Evolutionary conservation across 2,329 filamentous ascomycete genomes (phyloP).

Genomic region (Trichocomaceae sp.): DNA sequence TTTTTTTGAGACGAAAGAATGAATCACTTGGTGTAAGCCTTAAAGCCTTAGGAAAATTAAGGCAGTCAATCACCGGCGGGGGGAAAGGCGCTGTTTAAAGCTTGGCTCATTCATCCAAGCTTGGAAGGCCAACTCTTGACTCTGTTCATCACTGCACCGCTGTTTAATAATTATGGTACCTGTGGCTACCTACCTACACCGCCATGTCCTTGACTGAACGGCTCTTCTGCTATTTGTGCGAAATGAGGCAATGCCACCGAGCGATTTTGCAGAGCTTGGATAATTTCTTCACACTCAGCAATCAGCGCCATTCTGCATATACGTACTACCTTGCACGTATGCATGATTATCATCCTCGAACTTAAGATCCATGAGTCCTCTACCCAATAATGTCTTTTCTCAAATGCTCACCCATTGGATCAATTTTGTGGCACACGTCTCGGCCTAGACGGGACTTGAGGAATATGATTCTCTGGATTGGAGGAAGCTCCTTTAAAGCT

Average conservation of each 20-base stretch:
- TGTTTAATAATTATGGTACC: neutral
- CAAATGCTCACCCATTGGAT: neutral
- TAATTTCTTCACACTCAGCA: neutral
- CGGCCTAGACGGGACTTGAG: neutral
- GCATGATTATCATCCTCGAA: neutral
- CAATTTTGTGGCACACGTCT: neutral
- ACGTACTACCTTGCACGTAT: neutral
- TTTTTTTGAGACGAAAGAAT: neutral
- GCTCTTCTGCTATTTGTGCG: neutral
- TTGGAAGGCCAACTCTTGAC: neutral
- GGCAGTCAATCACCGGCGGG: neutral
- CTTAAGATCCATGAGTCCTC: neutral
- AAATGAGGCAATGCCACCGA: conserved; percentile 6
- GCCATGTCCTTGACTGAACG: neutral
- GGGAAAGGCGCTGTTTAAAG: neutral
- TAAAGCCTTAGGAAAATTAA: neutral
- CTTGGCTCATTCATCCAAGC: neutral
- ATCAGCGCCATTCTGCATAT: neutral
- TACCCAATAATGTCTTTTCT: neutral
- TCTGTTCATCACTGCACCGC: too few relatives aligned
- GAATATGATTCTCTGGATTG: neutral
- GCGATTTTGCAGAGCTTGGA: neutral
- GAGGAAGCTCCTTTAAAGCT: neutral
- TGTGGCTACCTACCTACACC: neutral
- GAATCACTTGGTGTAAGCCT: neutral